Percentiles rank a stretch among this genome's conserved stretches.
phyloP scores from a whole-genome alignment of 441 rosid species.

The Adansonia gregorii region DNA sequence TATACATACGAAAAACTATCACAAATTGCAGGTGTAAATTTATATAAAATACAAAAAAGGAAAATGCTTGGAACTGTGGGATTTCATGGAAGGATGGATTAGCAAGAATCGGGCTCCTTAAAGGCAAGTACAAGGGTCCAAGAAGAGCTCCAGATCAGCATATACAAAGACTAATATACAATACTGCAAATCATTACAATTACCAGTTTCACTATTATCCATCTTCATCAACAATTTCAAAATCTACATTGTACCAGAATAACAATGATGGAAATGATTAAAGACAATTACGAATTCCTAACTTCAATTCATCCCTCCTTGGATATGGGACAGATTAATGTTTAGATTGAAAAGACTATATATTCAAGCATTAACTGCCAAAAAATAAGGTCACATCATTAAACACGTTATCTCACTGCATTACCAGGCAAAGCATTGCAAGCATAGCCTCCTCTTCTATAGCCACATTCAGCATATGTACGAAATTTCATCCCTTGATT shows the following conservation, averaged over 20 bases:
- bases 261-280: background rate
- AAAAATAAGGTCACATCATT: background rate
- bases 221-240: background rate
- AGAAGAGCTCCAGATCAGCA: too few species aligned
- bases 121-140: too few species aligned
- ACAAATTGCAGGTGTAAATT: background rate
- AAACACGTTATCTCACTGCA: slow-evolving; percentile 16
- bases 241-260: background rate
- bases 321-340: background rate
- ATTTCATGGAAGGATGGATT: background rate
- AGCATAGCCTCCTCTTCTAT: slow-evolving; percentile 54
- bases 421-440: slow-evolving; percentile 53
- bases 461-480: slow-evolving; percentile 47
- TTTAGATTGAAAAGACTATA: background rate
- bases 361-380: background rate
- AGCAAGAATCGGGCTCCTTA: too few species aligned
- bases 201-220: background rate
- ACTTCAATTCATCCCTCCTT: background rate
- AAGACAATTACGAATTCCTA: background rate
- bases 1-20: background rate
- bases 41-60: background rate
- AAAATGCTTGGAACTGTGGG: background rate
- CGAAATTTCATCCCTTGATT: slow-evolving; percentile 42
- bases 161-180: background rate
- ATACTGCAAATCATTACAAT: background rate